phyloP scores from a whole-genome alignment of 257 asterid species.

The Przewalskia tangutica region DNA sequence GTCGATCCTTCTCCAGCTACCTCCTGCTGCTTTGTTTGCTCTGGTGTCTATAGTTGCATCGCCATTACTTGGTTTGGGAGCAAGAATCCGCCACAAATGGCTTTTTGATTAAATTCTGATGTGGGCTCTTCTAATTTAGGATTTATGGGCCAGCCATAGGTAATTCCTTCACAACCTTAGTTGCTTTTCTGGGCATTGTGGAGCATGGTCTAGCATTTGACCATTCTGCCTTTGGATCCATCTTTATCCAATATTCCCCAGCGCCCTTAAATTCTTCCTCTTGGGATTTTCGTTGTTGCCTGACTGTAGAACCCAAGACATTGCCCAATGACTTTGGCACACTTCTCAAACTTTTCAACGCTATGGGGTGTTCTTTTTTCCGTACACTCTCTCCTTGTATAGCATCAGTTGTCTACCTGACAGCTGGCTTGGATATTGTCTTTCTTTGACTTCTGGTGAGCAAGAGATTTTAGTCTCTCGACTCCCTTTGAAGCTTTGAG shows the following conservation, averaged over 20 bases:
- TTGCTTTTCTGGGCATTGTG: not conserved
- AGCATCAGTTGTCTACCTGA: not conserved
- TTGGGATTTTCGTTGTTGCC: not conserved
- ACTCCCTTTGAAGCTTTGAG: not conserved
- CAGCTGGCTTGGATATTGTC: not conserved
- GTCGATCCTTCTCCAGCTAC: not conserved
- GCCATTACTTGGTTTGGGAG: not conserved
- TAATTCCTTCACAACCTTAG: not conserved
- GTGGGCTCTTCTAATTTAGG: not conserved
- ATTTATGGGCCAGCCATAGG: not conserved
- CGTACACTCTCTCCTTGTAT: not conserved
- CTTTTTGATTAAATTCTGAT: not conserved
- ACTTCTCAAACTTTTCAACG: not conserved
- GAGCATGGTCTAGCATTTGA: not conserved
- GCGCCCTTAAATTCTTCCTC: not conserved
- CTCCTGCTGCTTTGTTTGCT: not conserved
- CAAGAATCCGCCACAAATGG: not conserved
- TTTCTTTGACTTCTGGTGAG: not conserved
- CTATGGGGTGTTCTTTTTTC: not conserved
- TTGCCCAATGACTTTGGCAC: not conserved
- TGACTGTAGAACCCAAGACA: not conserved
- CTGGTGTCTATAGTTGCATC: not conserved
- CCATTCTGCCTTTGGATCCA: not conserved
- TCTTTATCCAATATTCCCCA: not conserved
- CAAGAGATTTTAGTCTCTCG: not conserved